Percentiles rank a stretch among this genome's conserved stretches.
Evolutionary conservation across 1,284 basidiomycete genomes (phyloP).

Genomic region (Ustilago trichophora): DNA sequence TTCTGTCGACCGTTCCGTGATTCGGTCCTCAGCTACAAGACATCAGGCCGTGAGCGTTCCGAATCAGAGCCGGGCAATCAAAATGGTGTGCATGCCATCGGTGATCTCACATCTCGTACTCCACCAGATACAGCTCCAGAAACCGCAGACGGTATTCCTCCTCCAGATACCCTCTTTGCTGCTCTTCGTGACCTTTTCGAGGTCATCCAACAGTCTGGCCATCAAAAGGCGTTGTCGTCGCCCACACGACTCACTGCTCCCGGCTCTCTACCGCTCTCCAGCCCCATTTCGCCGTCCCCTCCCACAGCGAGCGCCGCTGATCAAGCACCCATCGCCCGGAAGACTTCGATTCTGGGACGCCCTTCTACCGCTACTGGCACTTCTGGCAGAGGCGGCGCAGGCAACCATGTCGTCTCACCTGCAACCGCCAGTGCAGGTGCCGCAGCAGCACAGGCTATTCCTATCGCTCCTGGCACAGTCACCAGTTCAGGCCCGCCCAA

Average conservation of each 20-base stretch:
- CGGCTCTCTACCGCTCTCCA: slow-evolving; percentile 27
- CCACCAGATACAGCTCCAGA: slow-evolving; percentile 15
- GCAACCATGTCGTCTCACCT: slow-evolving; percentile 18
- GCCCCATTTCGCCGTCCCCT: slow-evolving; percentile 24
- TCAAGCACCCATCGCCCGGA: slow-evolving; percentile 10
- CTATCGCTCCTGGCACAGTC: slow-evolving; percentile 24
- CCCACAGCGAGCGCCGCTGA: slow-evolving; percentile 7
- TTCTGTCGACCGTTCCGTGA: slow-evolving; percentile 83
- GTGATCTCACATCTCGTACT: slow-evolving; percentile 9
- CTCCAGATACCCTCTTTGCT: slow-evolving; percentile 42
- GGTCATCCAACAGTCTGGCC: slow-evolving; percentile 42
- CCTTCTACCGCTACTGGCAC: slow-evolving; percentile 26
- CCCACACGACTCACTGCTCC: slow-evolving; percentile 28
- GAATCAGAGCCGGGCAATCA: slow-evolving; percentile 13
- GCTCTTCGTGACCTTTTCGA: slow-evolving; percentile 48
- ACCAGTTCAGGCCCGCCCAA: slow-evolving; percentile 20
- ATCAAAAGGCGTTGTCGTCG: slow-evolving; percentile 25
- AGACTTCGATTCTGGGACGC: slow-evolving; percentile 36
- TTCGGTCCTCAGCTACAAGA: slow-evolving; percentile 70
- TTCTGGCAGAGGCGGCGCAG: slow-evolving; percentile 30
- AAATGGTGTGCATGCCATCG: slow-evolving; percentile 2
- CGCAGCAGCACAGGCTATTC: slow-evolving; percentile 28
- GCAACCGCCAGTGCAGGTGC: slow-evolving; percentile 4
- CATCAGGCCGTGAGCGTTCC: slow-evolving; percentile 8
- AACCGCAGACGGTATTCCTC: slow-evolving; percentile 27